Conservation (phyloP, 2,329 filamentous ascomycete genomes). For the Nakataea oryzae region DNA sequence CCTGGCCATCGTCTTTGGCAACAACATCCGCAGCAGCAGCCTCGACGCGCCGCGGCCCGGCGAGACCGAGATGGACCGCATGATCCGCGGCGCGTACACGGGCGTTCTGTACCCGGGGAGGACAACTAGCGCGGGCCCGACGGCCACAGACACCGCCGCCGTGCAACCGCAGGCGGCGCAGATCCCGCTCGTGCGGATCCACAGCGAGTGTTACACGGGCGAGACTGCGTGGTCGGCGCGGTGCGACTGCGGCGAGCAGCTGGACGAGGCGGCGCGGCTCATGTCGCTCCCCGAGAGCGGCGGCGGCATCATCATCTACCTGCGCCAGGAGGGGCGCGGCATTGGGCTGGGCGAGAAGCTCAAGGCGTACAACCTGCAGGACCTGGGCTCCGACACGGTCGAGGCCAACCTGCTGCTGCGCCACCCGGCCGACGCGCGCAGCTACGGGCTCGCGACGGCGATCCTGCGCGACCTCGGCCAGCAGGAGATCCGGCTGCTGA, state of each 20-base stretch:
- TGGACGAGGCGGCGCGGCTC: constrained; percentile 88
- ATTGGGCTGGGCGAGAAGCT: constrained; percentile 93
- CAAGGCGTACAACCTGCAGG: constrained; percentile 96
- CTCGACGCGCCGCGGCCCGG: constrained; percentile 63
- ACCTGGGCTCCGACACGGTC: constrained; percentile 93
- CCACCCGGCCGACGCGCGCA: constrained; percentile 88
- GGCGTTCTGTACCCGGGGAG: constrained; percentile 80
- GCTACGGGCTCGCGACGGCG: constrained; percentile 91
- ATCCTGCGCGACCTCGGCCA: constrained; percentile 84
- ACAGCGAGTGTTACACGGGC: constrained; percentile 96
- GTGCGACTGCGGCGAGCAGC: constrained; percentile 94
- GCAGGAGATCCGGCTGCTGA: constrained; percentile 68
- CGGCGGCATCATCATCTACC: constrained; percentile 82
- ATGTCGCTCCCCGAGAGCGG: constrained; percentile 60
- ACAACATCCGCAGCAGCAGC: constrained; percentile 63
- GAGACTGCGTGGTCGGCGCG: constrained; percentile 97
- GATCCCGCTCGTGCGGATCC: constrained; percentile 79
- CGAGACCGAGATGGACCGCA: constrained; percentile 80
- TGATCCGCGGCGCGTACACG: constrained; percentile 89
- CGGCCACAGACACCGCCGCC: constrained; percentile 1
- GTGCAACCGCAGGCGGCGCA: constrained; percentile 2
- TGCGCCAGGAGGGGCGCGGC: constrained; percentile 90
- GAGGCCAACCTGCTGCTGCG: constrained; percentile 86
- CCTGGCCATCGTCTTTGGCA: constrained; percentile 91
- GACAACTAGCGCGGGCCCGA: constrained; percentile 51